These are phyloP conservation scores for Nothophaeocryptopus gaeumannii DNA, from an alignment of 2,329 filamentous ascomycete genomes.

Conservation along the genomic window DNA sequence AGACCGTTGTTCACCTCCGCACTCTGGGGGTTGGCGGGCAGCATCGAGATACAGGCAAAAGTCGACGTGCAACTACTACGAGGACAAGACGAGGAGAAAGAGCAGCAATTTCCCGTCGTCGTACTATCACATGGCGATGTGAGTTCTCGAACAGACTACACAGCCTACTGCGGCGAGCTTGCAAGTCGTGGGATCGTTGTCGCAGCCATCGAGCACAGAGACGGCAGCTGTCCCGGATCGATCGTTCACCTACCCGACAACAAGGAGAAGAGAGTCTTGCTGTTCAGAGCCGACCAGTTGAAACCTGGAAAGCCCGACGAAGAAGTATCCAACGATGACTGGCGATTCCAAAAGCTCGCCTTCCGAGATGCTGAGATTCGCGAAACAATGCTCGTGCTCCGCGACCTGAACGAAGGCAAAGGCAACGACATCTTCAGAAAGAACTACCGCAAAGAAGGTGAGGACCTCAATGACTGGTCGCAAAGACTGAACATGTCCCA, in stretches of 20 bases:
- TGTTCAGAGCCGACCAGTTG: constrained; percentile 37
- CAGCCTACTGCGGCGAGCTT: constrained; percentile 43
- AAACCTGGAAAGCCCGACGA: constrained; percentile 15
- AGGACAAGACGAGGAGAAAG: not conserved
- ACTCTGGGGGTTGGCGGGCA: constrained; percentile 40
- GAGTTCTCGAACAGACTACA: constrained; percentile 43
- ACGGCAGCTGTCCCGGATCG: constrained; percentile 44
- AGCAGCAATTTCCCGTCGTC: constrained; percentile 35
- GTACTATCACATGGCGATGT: constrained; percentile 47
- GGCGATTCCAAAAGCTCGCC: constrained; percentile 31
- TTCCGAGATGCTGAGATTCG: constrained; percentile 46
- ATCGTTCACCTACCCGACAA: constrained; percentile 37
- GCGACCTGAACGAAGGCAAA: constrained; percentile 36
- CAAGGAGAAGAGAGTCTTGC: constrained; percentile 36
- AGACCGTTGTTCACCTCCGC: constrained; percentile 37
- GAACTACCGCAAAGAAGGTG: constrained; percentile 50
- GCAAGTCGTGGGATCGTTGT: constrained; percentile 44
- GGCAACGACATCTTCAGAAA: constrained; percentile 31
- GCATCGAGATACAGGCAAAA: constrained; percentile 41
- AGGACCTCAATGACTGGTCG: constrained; percentile 48
- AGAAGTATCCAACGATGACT: constrained; percentile 20
- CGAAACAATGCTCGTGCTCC: constrained; percentile 41
- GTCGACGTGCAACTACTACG: constrained; percentile 35
- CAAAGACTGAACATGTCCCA: constrained; percentile 53
- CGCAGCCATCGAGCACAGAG: constrained; percentile 44